Evolutionary conservation across 495 filamentous ascomycete species (phyloP).

Genomic region (Penicillium mononematosum): DNA sequence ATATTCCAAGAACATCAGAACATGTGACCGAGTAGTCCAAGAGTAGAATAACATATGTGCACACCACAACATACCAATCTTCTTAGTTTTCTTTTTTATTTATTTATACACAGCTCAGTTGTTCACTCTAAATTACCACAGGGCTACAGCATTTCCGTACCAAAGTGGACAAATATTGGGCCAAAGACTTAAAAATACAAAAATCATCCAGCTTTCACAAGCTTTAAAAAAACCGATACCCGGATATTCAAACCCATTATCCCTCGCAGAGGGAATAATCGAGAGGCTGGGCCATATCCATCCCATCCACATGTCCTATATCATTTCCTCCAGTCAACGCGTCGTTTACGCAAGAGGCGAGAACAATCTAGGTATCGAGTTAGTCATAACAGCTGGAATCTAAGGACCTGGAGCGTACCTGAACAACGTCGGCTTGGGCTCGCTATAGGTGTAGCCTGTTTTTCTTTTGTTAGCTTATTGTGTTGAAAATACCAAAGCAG

Average conservation of each 20-base stretch:
- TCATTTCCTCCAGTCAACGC: background rate
- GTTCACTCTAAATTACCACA: background rate
- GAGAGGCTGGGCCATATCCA: background rate
- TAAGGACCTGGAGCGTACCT: constrained; percentile 53
- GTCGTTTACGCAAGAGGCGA: constrained; percentile 62
- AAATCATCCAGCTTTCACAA: background rate
- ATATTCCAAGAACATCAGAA: background rate
- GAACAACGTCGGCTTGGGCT: constrained; percentile 88
- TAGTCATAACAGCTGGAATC: constrained; percentile 13
- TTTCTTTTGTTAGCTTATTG: constrained; percentile 13
- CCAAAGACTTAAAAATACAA: constrained; percentile 6
- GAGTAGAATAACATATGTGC: background rate
- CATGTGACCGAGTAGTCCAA: background rate
- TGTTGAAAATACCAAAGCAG: background rate
- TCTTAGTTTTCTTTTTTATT: background rate
- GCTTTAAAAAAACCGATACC: background rate
- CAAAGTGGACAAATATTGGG: background rate
- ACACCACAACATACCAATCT: background rate
- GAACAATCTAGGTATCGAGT: constrained; percentile 55
- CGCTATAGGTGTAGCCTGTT: constrained; percentile 88
- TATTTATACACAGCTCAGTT: background rate
- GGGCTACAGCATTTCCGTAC: background rate
- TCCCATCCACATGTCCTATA: background rate
- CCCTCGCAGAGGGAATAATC: background rate
- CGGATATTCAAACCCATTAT: background rate